These are phyloP conservation scores for Euphorbia peplus DNA, from an alignment of 345 rosid species.

Conservation along the genomic window DNA sequence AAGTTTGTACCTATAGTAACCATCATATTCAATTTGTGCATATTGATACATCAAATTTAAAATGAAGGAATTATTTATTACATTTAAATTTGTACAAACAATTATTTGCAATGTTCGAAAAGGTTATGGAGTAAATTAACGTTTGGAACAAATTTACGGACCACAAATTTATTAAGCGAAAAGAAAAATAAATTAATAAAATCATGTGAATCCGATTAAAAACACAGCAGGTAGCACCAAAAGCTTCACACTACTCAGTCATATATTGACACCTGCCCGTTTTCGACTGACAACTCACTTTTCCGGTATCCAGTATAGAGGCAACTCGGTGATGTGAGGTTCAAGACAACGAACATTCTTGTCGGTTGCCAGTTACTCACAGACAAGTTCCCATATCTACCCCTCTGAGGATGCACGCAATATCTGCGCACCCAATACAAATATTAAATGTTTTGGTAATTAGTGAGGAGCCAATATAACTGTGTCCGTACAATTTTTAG, in stretches of 20 bases:
- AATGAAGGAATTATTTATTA: too few species aligned
- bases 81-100: too few species aligned
- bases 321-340: constrained; percentile 18
- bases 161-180: too few species aligned
- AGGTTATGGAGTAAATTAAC: too few species aligned
- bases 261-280: constrained; percentile 38
- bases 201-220: constrained; percentile 28
- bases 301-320: constrained; percentile 41
- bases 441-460: too few species aligned
- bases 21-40: too few species aligned
- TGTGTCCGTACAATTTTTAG: constrained; percentile 35
- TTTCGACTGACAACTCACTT: constrained; percentile 40
- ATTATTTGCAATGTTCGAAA: too few species aligned
- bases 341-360: constrained; percentile 51
- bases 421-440: constrained; percentile 22
- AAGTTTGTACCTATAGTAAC: too few species aligned
- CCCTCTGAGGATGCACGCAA: constrained; percentile 22
- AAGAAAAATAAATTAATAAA: too few species aligned
- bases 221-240: constrained; percentile 28
- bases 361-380: constrained; percentile 76
- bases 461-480: too few species aligned
- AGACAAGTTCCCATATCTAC: constrained; percentile 26
- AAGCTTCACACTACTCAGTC: constrained; percentile 8
- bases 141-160: too few species aligned
- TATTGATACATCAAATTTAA: too few species aligned